Evolutionary conservation across 1,139 yeast genomes (phyloP).

Genomic region (Scheffersomyces parashehatae): DNA sequence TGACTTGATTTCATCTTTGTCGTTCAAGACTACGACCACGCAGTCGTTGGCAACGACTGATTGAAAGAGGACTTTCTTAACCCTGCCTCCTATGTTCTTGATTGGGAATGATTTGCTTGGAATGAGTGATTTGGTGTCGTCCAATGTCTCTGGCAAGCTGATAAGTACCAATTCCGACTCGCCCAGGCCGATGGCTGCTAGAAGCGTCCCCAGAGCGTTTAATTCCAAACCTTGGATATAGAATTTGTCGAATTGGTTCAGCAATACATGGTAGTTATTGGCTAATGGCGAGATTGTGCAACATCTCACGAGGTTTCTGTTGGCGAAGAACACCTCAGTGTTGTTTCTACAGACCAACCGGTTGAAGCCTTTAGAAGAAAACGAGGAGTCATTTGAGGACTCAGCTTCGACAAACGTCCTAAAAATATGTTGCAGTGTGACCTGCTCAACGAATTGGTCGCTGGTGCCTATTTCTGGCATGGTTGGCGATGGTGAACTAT

Average conservation of each 20-base stretch:
- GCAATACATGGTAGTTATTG: slow-evolving; percentile 21
- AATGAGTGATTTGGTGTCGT: slow-evolving; percentile 5
- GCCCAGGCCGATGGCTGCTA: slow-evolving; percentile 32
- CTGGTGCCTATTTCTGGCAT: too few species aligned
- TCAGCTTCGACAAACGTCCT: not conserved
- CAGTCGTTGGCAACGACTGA: slow-evolving; percentile 25
- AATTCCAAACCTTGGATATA: slow-evolving; percentile 25
- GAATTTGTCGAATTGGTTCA: slow-evolving; percentile 10
- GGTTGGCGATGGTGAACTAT: too few species aligned
- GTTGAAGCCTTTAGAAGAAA: slow-evolving; percentile 1
- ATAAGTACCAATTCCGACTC: slow-evolving; percentile 24
- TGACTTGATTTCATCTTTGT: slow-evolving; percentile 20
- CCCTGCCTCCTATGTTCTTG: slow-evolving; percentile 14
- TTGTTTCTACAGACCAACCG: slow-evolving; percentile 19
- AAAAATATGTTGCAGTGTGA: slow-evolving; percentile 8
- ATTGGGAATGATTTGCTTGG: slow-evolving; percentile 18
- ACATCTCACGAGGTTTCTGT: slow-evolving; percentile 29
- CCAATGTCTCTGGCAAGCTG: slow-evolving; percentile 21
- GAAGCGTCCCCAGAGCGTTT: slow-evolving; percentile 30
- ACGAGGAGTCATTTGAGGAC: not conserved
- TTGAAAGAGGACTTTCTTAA: slow-evolving; percentile 37
- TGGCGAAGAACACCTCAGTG: slow-evolving; percentile 31
- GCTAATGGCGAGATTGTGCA: slow-evolving; percentile 24
- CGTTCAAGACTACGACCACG: slow-evolving; percentile 34
- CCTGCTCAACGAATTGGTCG: not conserved